Percentiles rank a stretch among this genome's conserved stretches.
These are phyloP conservation scores for Cardiospermum halicacabum DNA, from an alignment of 345 rosid species.

Conservation along the genomic window DNA sequence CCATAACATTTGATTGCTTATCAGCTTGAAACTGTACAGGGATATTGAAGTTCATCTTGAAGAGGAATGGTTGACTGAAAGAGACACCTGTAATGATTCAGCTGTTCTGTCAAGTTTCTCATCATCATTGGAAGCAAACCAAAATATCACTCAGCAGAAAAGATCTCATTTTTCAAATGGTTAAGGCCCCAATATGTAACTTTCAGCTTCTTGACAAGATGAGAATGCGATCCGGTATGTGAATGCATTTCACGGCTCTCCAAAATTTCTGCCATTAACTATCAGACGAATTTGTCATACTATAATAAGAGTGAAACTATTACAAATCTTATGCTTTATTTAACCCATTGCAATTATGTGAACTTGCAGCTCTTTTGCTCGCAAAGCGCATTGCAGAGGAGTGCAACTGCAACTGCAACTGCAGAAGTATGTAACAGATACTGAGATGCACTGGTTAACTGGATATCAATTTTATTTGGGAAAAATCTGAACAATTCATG, in stretches of 20 bases:
- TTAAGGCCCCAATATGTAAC: conserved; percentile 21
- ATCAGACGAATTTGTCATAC: no score
- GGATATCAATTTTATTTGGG: background rate
- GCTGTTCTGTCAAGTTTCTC: conserved; percentile 41
- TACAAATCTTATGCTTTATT: background rate
- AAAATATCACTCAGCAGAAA: conserved; percentile 10
- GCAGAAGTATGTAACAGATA: background rate
- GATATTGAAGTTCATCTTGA: conserved; percentile 66
- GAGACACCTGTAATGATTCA: conserved; percentile 61
- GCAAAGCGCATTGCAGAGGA: background rate
- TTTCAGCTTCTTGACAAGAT: conserved; percentile 8
- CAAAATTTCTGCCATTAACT: no score
- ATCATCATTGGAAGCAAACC: conserved; percentile 30
- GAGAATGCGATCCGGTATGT: background rate
- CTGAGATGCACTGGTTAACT: background rate
- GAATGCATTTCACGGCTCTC: background rate
- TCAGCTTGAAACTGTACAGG: conserved; percentile 29
- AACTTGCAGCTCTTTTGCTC: background rate
- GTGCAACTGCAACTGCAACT: no score
- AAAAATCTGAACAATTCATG: background rate
- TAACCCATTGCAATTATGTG: background rate
- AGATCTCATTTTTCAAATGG: conserved; percentile 26
- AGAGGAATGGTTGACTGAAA: conserved; percentile 71
- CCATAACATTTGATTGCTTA: conserved; percentile 6
- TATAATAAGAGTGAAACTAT: background rate